phyloP scores from a whole-genome alignment of 441 rosid species.

The Dalechampia spathulata region DNA sequence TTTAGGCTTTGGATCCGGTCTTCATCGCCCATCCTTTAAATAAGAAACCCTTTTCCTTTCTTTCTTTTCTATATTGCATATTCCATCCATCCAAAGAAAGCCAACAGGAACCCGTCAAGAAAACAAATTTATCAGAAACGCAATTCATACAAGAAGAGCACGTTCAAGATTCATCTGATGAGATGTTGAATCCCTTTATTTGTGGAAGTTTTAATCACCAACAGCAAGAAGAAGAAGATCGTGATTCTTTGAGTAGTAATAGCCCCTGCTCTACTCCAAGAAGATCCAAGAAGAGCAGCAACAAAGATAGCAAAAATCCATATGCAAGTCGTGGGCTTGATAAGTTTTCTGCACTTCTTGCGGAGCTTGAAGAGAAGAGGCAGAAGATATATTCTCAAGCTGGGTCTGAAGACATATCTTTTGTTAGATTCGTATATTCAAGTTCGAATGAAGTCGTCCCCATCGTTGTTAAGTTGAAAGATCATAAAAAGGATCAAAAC shows the following conservation, averaged over 20 bases:
- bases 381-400: constrained; percentile 46
- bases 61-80: neutral
- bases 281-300: constrained; percentile 28
- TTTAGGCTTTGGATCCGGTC: constrained; percentile 26
- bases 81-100: too few species aligned
- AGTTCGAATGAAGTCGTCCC: constrained; percentile 48
- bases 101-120: too few species aligned
- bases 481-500: constrained; percentile 12
- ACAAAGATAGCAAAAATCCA: constrained; percentile 48
- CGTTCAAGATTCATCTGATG: neutral
- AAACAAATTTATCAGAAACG: too few species aligned
- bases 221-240: constrained; percentile 22
- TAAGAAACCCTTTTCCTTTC: neutral
- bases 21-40: constrained; percentile 3
- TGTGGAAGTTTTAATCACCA: constrained; percentile 28
- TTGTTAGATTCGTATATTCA: constrained; percentile 51
- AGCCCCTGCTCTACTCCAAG: constrained; percentile 32
- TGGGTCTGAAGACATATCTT: constrained; percentile 41
- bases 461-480: constrained; percentile 45
- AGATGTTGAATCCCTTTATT: constrained; percentile 26
- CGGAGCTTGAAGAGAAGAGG: constrained; percentile 56
- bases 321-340: constrained; percentile 67
- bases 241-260: constrained; percentile 8
- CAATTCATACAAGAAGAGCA: too few species aligned
- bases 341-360: constrained; percentile 57